phyloP scores from a whole-genome alignment of 2,329 filamentous ascomycete genomes.

The Phoma sp. region DNA sequence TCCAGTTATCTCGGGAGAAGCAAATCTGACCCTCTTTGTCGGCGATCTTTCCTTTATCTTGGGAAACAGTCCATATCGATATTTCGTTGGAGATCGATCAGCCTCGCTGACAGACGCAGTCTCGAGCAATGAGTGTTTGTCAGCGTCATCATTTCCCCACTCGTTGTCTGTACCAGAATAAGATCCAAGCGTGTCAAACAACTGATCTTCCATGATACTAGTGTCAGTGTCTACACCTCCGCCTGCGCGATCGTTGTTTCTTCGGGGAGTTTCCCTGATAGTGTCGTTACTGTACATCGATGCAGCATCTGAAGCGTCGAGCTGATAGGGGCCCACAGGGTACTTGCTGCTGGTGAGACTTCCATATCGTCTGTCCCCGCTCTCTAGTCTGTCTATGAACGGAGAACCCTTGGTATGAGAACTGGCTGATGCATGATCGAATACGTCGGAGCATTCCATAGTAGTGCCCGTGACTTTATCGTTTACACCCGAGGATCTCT shows the following conservation, averaged over 20 bases:
- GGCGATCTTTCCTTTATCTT: background rate
- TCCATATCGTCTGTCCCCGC: background rate
- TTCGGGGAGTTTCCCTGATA: background rate
- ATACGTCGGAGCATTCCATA: background rate
- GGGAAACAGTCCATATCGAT: background rate
- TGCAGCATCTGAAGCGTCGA: constrained; percentile 10
- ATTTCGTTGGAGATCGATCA: background rate
- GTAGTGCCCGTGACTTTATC: no score
- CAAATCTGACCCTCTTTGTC: background rate
- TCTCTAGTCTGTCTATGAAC: background rate
- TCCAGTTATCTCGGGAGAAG: no score
- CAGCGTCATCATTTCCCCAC: background rate
- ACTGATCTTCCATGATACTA: constrained; percentile 1
- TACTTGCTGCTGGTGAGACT: background rate
- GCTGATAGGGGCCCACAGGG: background rate
- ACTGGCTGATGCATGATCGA: background rate
- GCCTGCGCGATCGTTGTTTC: background rate
- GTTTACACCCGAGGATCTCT: background rate
- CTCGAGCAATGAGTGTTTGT: constrained; percentile 6
- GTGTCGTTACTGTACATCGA: constrained; percentile 10
- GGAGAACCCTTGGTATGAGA: background rate
- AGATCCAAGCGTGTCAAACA: constrained; percentile 8
- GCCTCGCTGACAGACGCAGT: constrained; percentile 2
- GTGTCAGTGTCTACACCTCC: background rate
- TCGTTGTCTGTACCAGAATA: constrained; percentile 6